A percentile compares a stretch with the other conserved stretches of the same genome.
phyloP scores from a whole-genome alignment of 2,329 filamentous ascomycete genomes.

The Byssoonygena ceratinophila region DNA sequence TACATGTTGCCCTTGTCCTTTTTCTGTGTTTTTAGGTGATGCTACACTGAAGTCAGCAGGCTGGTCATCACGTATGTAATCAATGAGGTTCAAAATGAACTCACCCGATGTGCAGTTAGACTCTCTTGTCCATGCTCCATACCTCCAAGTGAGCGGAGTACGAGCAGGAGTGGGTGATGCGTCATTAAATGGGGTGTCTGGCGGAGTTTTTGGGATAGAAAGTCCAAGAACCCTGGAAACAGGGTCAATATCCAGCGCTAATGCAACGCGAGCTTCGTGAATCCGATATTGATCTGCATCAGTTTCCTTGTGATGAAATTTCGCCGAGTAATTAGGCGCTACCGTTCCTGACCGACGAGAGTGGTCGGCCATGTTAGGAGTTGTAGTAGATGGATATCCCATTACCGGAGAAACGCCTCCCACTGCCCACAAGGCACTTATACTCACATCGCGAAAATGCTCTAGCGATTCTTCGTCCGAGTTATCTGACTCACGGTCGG shows the following conservation, averaged over 20 bases:
- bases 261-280: slow-evolving; percentile 64
- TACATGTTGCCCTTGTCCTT: slow-evolving; percentile 33
- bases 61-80: too few relatives aligned
- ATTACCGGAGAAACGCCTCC: slow-evolving; percentile 51
- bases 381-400: slow-evolving; percentile 26
- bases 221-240: slow-evolving; percentile 55
- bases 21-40: background rate
- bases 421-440: slow-evolving; percentile 64
- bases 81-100: too few relatives aligned
- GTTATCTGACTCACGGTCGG: background rate
- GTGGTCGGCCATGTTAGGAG: slow-evolving; percentile 54
- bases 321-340: slow-evolving; percentile 52
- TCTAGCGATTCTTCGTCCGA: slow-evolving; percentile 6
- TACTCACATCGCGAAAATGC: slow-evolving; percentile 45
- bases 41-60: background rate
- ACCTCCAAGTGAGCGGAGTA: slow-evolving; percentile 31
- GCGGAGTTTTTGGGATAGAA: slow-evolving; percentile 3
- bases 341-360: slow-evolving; percentile 58
- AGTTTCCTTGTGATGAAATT: slow-evolving; percentile 43
- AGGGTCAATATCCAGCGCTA: slow-evolving; percentile 70
- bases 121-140: slow-evolving; percentile 25
- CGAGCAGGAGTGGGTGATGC: slow-evolving; percentile 22
- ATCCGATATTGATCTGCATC: slow-evolving; percentile 53
- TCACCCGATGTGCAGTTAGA: background rate
- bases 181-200: slow-evolving; percentile 19